Conservation (phyloP, 768 basidiomycete species). For the Boletus rex-veris region DNA sequence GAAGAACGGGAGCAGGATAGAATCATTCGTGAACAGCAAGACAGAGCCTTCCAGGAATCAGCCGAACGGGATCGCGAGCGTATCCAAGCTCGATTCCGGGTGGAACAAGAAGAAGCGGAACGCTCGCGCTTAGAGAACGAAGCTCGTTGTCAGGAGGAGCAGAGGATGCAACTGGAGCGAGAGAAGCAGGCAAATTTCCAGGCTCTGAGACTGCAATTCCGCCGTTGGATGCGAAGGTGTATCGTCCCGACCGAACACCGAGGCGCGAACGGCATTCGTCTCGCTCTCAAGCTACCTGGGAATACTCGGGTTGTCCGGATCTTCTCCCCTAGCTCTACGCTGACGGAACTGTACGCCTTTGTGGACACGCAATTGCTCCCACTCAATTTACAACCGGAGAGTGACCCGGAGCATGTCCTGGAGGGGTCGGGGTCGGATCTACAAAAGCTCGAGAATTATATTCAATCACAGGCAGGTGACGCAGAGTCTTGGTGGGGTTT, state of each 20-base stretch:
- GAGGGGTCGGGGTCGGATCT: constrained; percentile 32
- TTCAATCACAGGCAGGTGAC: constrained; percentile 26
- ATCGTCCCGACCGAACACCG: constrained; percentile 37
- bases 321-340: constrained; percentile 46
- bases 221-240: constrained; percentile 53
- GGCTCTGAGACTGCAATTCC: constrained; percentile 47
- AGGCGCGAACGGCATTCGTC: constrained; percentile 33
- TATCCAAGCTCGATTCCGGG: constrained; percentile 52
- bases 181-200: constrained; percentile 36
- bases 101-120: constrained; percentile 38
- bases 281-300: constrained; percentile 54
- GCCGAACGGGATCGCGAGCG: constrained; percentile 65
- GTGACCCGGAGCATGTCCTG: constrained; percentile 44
- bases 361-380: constrained; percentile 64
- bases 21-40: constrained; percentile 73
- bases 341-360: constrained; percentile 69
- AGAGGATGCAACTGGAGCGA: constrained; percentile 37
- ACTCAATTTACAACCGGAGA: constrained; percentile 31
- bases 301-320: constrained; percentile 56
- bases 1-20: constrained; percentile 53
- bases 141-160: constrained; percentile 30
- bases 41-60: constrained; percentile 68
- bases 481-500: constrained; percentile 69
- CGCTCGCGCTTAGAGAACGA: constrained; percentile 32
- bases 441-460: constrained; percentile 35